These are phyloP conservation scores for Trichoderma parareesei DNA, from an alignment of 495 filamentous ascomycete species.

Conservation along the genomic window DNA sequence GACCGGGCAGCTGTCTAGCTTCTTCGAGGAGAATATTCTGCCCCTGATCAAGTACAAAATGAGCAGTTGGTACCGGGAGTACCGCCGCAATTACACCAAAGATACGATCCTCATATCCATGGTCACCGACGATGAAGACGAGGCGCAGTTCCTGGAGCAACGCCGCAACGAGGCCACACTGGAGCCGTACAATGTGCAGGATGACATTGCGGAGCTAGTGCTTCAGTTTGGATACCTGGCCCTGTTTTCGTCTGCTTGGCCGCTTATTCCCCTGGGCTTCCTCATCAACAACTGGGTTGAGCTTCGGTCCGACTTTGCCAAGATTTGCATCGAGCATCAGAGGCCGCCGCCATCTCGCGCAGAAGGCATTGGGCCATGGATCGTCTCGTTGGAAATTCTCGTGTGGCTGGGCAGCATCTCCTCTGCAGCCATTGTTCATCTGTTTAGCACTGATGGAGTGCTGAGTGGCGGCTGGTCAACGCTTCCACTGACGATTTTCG, in stretches of 20 bases:
- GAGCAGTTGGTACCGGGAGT: conserved; percentile 12
- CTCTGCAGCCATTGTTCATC: conserved; percentile 13
- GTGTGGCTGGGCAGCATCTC: conserved; percentile 16
- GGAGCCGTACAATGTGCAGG: conserved; percentile 14
- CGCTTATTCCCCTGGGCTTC: conserved; percentile 14
- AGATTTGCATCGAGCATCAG: conserved; percentile 16
- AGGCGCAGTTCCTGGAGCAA: not conserved
- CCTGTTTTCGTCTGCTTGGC: conserved; percentile 15
- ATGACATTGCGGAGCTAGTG: conserved; percentile 15
- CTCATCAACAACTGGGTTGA: conserved; percentile 17
- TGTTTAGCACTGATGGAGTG: conserved; percentile 12
- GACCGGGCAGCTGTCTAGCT: conserved; percentile 12
- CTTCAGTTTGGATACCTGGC: conserved; percentile 17
- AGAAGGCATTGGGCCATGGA: conserved; percentile 16
- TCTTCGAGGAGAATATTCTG: conserved; percentile 14
- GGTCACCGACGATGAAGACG: conserved; percentile 4
- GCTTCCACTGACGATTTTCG: conserved; percentile 10
- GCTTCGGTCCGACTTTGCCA: conserved; percentile 16
- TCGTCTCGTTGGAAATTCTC: conserved; percentile 9
- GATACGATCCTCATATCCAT: not conserved
- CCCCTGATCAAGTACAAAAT: conserved; percentile 12
- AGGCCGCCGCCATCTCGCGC: conserved; percentile 12
- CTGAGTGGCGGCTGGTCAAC: conserved; percentile 11
- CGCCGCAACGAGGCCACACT: conserved; percentile 14
- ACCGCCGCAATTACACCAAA: not conserved